Conservation (phyloP, 2,329 filamentous ascomycete genomes). For the Fusarium torreyae region DNA sequence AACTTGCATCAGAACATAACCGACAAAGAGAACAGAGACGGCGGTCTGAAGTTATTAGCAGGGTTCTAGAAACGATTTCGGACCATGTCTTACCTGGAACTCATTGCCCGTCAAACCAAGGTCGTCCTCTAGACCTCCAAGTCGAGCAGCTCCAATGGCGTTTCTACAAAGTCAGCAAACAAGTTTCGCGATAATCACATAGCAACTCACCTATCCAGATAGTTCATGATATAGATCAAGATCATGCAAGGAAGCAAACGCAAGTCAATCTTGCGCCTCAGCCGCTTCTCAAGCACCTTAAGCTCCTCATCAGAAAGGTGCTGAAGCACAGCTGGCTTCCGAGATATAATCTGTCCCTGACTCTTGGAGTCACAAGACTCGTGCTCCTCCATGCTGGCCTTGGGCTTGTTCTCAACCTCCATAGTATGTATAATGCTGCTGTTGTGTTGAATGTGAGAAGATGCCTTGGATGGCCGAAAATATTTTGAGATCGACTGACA, state of each 20-base stretch:
- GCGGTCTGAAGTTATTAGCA: neutral
- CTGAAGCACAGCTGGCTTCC: neutral
- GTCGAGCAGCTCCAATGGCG: slow-evolving; percentile 10
- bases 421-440: neutral
- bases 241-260: slow-evolving; percentile 13
- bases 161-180: neutral
- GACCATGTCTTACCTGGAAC: slow-evolving; percentile 7
- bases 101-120: slow-evolving; percentile 8
- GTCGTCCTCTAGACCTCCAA: slow-evolving; percentile 16
- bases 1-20: slow-evolving; percentile 29
- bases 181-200: no score
- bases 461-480: neutral
- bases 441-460: neutral
- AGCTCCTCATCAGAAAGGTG: neutral
- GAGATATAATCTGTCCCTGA: neutral
- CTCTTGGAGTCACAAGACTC: neutral
- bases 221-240: slow-evolving; percentile 21
- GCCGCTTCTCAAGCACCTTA: slow-evolving; percentile 5
- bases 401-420: neutral
- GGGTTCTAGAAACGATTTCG: rapidly evolving
- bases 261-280: slow-evolving; percentile 5
- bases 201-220: neutral
- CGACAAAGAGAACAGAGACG: slow-evolving; percentile 24
- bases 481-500: neutral
- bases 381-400: neutral